These are phyloP conservation scores for Penicillium paxilli DNA, from an alignment of 495 filamentous ascomycete species.

Conservation along the genomic window DNA sequence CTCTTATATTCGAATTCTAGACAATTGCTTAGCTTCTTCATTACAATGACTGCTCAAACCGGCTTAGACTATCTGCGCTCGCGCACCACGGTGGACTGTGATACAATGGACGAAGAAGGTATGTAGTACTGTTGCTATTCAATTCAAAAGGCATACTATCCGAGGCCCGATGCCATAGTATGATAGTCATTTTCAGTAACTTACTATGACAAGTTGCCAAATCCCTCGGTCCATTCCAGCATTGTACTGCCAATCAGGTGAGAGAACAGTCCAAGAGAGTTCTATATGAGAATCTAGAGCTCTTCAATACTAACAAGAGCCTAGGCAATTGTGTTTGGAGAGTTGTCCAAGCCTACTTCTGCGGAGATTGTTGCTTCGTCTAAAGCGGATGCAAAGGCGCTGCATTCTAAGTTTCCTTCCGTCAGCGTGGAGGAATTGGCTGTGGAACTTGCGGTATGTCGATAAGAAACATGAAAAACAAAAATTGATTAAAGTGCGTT, in stretches of 20 bases:
- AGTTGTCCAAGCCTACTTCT: constrained; percentile 54
- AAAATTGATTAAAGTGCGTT: too few relatives aligned
- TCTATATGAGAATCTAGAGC: neutral
- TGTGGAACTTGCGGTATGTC: constrained; percentile 53
- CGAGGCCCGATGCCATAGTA: too few relatives aligned
- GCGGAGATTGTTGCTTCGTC: constrained; percentile 46
- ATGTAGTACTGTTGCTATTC: neutral
- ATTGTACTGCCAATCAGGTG: constrained; percentile 70
- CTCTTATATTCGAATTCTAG: neutral
- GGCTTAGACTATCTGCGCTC: constrained; percentile 45
- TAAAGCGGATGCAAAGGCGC: constrained; percentile 34
- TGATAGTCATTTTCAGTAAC: too few relatives aligned
- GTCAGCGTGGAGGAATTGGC: constrained; percentile 50
- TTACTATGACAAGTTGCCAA: constrained; percentile 46
- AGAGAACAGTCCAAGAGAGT: neutral
- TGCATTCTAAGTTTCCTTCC: constrained; percentile 34
- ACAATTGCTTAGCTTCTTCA: neutral
- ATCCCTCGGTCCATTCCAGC: constrained; percentile 57
- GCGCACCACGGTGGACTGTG: constrained; percentile 57
- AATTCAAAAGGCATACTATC: neutral
- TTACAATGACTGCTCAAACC: constrained; percentile 21
- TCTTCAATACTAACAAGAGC: neutral
- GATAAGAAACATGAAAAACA: neutral
- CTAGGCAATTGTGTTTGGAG: constrained; percentile 58
- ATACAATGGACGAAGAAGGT: constrained; percentile 61